These are phyloP conservation scores for Chlorella vulgaris DNA, from an alignment of 139 green algal genomes.

Conservation along the genomic window DNA sequence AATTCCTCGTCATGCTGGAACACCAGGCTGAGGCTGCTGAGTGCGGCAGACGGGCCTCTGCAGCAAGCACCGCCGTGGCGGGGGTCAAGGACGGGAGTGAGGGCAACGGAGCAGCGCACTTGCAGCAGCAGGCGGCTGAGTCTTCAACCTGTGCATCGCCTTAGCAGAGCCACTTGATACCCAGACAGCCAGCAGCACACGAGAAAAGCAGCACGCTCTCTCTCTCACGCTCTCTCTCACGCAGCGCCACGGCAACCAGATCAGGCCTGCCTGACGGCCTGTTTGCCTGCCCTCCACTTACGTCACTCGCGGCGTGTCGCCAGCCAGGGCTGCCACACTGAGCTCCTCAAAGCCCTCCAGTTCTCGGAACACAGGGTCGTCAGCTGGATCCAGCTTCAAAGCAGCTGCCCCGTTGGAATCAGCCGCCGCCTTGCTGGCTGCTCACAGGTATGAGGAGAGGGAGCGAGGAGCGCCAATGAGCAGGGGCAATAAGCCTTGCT, in stretches of 20 bases:
- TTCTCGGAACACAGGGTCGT: conserved; percentile 42
- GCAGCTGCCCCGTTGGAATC: conserved; percentile 11
- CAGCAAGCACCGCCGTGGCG: neutral
- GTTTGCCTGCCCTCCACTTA: neutral
- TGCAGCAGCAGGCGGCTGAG: too few species aligned
- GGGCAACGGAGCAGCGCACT: neutral
- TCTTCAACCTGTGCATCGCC: too few species aligned
- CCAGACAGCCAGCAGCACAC: too few species aligned
- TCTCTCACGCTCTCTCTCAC: too few species aligned
- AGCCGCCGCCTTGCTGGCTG: neutral
- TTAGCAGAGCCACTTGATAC: too few species aligned
- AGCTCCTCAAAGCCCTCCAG: conserved; percentile 13
- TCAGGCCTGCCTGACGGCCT: too few species aligned
- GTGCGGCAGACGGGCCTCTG: conserved; percentile 14
- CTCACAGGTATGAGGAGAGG: neutral
- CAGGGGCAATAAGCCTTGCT: too few species aligned
- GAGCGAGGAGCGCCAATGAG: too few species aligned
- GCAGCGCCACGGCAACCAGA: too few species aligned
- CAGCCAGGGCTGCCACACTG: neutral
- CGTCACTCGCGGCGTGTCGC: neutral
- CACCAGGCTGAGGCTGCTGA: conserved; percentile 15
- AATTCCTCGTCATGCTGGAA: conserved; percentile 34
- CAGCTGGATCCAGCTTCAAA: conserved; percentile 29
- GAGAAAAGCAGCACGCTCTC: too few species aligned
- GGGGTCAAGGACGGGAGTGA: neutral